Evolutionary conservation across 176 grass and related monocot species (phyloP), one percentile per base, ranked within the genome.

Genomic region (Carex parvula): DNA sequence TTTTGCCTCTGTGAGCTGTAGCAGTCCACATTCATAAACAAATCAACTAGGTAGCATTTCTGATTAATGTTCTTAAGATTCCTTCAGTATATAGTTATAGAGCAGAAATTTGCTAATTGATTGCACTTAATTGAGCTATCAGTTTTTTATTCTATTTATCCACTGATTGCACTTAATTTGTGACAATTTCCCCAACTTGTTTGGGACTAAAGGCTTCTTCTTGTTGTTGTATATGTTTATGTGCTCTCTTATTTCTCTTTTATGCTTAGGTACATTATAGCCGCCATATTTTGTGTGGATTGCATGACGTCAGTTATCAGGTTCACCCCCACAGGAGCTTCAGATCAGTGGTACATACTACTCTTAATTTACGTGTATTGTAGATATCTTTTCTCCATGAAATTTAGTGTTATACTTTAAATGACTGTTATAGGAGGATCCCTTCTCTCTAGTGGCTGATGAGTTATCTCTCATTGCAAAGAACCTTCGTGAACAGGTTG

Each of bases 391-490:
- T 66, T 9, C n/a, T 16, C 3, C 22, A 8, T 79, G 48, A 10
- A 82, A 22, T 62, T n/a, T 9, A 85, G 33, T 88, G 66, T 21
- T 84, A 60, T 85, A 65, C 21, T 80, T 42, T 41, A 26, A 16
- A 62, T 29, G 11, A 56, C 72, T 76, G 10, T 10, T 24, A n/a
- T 63, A 87, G 66, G 26, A 77, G 30, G 96, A 98, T 88, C 96
- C 96, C 60, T 98, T 98, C 84, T 88, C 90, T 42, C 80, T 98
- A 78, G 96, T 98, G 62, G 88, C 91, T 64, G 93, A 98, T 86
- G 96, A 98, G 55, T 74, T 95, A 37, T 95, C 91, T 65, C 82
- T 95, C 64, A 79, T 98, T 87, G 93, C 90, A 74, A 91, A 90
- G 80, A 95, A 90, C 42, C 84, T 98, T 74, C 89, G 96, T 15